Percentiles rank a stretch among this genome's conserved stretches.
Evolutionary conservation across 306 rosid genomes (phyloP).

Genomic region (Sindora glabra): DNA sequence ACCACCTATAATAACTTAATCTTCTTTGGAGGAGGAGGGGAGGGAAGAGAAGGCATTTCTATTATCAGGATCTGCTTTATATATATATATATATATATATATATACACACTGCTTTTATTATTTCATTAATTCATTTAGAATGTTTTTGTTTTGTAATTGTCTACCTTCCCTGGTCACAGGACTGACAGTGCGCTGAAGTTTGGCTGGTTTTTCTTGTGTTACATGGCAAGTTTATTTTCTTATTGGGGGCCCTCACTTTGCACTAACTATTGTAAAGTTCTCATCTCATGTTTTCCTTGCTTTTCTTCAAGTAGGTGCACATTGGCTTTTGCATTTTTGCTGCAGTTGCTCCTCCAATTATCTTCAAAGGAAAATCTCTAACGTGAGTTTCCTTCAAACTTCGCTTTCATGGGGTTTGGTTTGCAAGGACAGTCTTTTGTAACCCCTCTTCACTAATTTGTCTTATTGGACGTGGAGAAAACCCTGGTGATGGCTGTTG

Average conservation of each 20-base stretch:
- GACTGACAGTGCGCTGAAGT: conserved; percentile 93
- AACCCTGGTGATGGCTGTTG: neutral
- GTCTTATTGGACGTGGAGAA: conserved; percentile 11
- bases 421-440: neutral
- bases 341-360: conserved; percentile 84
- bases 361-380: conserved; percentile 76
- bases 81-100: no score
- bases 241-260: conserved; percentile 8
- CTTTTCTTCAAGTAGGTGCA: conserved; percentile 54
- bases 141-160: conserved; percentile 6
- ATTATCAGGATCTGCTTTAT: neutral
- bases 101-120: neutral
- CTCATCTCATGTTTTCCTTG: conserved; percentile 17
- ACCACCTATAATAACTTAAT: no score
- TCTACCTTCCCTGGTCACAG: conserved; percentile 38
- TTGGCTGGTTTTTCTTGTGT: conserved; percentile 75
- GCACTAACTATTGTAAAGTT: conserved; percentile 8
- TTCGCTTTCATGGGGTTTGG: neutral
- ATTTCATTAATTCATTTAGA: neutral
- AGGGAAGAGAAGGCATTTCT: no score
- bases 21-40: conserved; percentile 10
- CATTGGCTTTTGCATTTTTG: conserved; percentile 71
- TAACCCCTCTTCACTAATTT: neutral
- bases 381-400: conserved; percentile 51
- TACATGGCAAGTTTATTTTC: conserved; percentile 47